These are phyloP conservation scores for Ustilago sp. DNA, from an alignment of 1,284 basidiomycete genomes.

Conservation along the genomic window DNA sequence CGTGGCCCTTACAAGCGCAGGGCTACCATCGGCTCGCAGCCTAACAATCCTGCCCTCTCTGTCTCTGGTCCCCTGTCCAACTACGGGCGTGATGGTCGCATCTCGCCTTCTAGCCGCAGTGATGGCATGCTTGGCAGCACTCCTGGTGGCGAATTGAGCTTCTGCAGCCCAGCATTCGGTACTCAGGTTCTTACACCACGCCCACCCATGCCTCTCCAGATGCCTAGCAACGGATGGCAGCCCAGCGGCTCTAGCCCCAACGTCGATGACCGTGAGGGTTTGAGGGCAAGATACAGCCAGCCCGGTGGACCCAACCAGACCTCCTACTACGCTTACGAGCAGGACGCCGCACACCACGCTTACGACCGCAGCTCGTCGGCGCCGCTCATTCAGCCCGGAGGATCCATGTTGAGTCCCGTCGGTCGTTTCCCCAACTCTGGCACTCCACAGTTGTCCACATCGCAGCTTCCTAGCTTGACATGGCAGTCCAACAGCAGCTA, in stretches of 20 bases:
- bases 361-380: conserved; percentile 49
- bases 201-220: conserved; percentile 46
- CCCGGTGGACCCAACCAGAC: conserved; percentile 15
- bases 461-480: conserved; percentile 39
- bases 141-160: conserved; percentile 37
- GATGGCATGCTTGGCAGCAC: conserved; percentile 44
- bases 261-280: conserved; percentile 42
- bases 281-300: conserved; percentile 35
- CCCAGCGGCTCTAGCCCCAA: conserved; percentile 23
- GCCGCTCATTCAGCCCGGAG: conserved; percentile 34
- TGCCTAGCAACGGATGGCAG: conserved; percentile 39
- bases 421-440: conserved; percentile 33
- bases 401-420: conserved; percentile 40
- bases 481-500: conserved; percentile 31
- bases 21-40: conserved; percentile 56
- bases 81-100: conserved; percentile 40
- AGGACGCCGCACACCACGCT: conserved; percentile 38
- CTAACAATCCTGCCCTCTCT: conserved; percentile 30
- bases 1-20: conserved; percentile 87
- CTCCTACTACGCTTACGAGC: conserved; percentile 44
- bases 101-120: conserved; percentile 37
- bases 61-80: conserved; percentile 28
- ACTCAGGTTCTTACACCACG: conserved; percentile 33
- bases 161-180: conserved; percentile 44
- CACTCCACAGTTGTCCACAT: conserved; percentile 33